Percentiles rank a stretch among this genome's conserved stretches.
phyloP scores from a whole-genome alignment of 1,284 basidiomycete genomes.

The Puccinia horiana region DNA sequence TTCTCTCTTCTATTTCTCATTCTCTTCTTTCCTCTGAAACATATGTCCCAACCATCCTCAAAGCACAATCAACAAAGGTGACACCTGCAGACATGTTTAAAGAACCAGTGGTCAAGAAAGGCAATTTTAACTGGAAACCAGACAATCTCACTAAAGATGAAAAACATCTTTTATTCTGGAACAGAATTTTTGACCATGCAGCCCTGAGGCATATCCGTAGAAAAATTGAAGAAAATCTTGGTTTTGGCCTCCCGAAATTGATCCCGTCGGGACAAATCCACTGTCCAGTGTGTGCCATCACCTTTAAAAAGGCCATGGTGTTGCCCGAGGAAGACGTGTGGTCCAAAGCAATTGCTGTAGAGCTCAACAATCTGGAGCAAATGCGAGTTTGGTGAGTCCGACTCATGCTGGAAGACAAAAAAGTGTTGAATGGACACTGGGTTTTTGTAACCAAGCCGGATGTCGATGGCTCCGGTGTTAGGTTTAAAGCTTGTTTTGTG shows the following conservation, averaged over 20 bases:
- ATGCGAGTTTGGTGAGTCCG: background rate
- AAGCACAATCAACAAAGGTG: background rate
- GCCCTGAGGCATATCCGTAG: background rate
- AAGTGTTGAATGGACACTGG: background rate
- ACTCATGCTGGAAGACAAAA: background rate
- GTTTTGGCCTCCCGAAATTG: background rate
- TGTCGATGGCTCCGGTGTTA: background rate
- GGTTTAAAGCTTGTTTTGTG: background rate
- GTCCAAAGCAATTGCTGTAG: background rate
- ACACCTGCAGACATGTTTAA: background rate
- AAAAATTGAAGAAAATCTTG: background rate
- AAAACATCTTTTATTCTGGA: background rate
- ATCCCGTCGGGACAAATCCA: background rate
- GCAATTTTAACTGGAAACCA: background rate
- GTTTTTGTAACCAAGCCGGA: background rate
- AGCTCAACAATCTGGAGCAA: background rate
- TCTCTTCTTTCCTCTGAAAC: background rate
- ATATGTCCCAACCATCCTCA: background rate
- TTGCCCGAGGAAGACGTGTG: background rate
- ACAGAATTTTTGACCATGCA: slow-evolving; percentile 11
- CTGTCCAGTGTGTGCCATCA: background rate
- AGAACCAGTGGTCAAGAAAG: background rate
- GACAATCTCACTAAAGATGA: background rate
- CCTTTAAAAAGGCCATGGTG: background rate
- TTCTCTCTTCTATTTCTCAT: background rate